Conservation (phyloP, 2,329 filamentous ascomycete genomes). For the Magnaporthales sp. region DNA sequence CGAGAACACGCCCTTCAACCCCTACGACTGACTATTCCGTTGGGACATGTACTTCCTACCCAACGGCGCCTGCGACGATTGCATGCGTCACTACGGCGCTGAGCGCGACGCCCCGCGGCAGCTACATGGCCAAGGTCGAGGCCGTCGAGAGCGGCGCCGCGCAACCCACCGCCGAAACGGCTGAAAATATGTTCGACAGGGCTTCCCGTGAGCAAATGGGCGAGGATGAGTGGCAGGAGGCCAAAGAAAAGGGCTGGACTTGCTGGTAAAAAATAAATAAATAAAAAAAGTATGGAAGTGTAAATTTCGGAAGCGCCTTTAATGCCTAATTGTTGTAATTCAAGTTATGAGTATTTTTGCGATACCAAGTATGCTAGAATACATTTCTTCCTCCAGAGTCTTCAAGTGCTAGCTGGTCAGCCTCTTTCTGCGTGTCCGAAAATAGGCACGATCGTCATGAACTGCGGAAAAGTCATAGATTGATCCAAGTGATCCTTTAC, state of each 20-base stretch:
- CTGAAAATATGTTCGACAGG: background rate
- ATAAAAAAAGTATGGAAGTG: background rate
- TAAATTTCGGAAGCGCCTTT: background rate
- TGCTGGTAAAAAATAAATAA: background rate
- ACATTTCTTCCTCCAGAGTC: too few relatives aligned
- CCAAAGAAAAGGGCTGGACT: background rate
- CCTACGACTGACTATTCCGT: background rate
- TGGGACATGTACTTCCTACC: background rate
- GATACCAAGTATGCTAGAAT: too few relatives aligned
- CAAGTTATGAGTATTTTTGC: too few relatives aligned
- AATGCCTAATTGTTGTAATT: too few relatives aligned
- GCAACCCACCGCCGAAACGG: background rate
- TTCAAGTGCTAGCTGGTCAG: too few relatives aligned
- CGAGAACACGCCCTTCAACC: background rate
- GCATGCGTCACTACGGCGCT: constrained; percentile 1
- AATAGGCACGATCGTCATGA: too few relatives aligned
- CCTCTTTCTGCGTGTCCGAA: too few relatives aligned
- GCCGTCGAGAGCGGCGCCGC: background rate
- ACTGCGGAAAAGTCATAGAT: too few relatives aligned
- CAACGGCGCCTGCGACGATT: background rate
- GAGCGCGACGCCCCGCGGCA: background rate
- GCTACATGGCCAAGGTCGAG: background rate
- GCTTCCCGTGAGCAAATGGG: background rate
- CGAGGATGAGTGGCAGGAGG: background rate
- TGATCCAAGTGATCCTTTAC: too few relatives aligned